phyloP scores from a whole-genome alignment of 2,329 filamentous ascomycete species.

The Beauveria bassiana region DNA sequence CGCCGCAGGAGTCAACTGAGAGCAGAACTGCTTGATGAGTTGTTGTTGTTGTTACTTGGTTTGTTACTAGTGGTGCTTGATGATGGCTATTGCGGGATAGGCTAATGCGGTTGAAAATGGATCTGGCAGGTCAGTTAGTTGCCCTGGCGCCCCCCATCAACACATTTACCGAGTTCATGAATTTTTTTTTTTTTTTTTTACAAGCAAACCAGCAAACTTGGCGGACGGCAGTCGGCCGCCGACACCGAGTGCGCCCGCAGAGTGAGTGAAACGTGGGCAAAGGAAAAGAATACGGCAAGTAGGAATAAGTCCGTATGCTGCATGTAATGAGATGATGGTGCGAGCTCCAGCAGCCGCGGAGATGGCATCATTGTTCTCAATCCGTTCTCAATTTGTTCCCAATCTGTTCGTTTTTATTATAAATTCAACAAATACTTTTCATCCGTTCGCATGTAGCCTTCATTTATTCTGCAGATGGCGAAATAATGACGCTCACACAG shows the following conservation, averaged over 20 bases:
- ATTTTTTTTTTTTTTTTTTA: no score
- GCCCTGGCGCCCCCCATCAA: not conserved
- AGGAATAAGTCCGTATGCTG: no score
- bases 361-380: not conserved
- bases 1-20: not conserved
- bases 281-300: not conserved
- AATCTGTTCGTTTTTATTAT: not conserved
- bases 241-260: no score
- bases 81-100: not conserved
- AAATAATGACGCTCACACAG: not conserved
- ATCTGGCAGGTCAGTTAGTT: conserved; percentile 5
- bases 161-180: no score
- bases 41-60: not conserved
- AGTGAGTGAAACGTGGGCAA: not conserved
- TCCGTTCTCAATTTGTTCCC: not conserved
- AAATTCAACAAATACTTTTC: no score
- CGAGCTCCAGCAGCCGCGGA: not conserved
- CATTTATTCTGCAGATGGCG: not conserved
- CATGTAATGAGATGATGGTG: not conserved
- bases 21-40: not conserved
- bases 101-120: not conserved
- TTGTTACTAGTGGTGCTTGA: not conserved
- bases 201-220: no score
- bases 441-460: not conserved
- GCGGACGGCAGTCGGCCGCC: no score